These are phyloP conservation scores for Barnettozyma sucrosica DNA, from an alignment of 805 yeast genomes.

Conservation along the genomic window DNA sequence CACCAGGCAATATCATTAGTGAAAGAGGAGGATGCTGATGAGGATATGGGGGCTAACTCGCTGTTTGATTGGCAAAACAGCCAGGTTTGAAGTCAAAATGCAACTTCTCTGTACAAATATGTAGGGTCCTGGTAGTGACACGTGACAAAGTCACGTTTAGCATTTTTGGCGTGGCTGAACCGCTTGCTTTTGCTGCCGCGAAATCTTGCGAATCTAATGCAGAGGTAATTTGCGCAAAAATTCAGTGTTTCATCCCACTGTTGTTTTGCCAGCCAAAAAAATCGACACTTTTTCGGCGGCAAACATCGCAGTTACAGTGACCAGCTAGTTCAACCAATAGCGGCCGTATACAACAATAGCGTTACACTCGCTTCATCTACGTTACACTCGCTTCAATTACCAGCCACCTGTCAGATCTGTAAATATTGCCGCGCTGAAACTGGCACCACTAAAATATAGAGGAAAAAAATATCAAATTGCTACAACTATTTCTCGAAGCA, in stretches of 20 bases:
- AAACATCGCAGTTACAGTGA: not conserved
- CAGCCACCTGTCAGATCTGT: not conserved
- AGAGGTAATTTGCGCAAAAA: not conserved
- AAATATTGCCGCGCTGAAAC: no score
- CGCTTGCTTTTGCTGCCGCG: not conserved
- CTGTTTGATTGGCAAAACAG: constrained; percentile 25
- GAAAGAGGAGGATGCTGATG: not conserved
- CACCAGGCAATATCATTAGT: not conserved
- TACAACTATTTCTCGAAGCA: not conserved
- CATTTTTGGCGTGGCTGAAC: not conserved
- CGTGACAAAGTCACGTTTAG: not conserved
- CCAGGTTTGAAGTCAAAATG: not conserved
- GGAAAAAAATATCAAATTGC: no score
- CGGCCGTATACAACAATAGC: not conserved
- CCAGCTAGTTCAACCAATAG: not conserved
- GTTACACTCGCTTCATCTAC: not conserved
- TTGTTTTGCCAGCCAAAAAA: no score
- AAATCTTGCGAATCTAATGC: not conserved
- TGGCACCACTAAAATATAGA: no score
- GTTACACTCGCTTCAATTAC: not conserved
- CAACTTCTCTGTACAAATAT: not conserved
- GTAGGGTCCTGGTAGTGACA: not conserved
- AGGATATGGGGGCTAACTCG: constrained; percentile 7
- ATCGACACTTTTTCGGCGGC: not conserved
- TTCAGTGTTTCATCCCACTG: not conserved